Percentiles rank a stretch among this genome's conserved stretches.
Conservation (phyloP, 257 asterid genomes). For the Primulina eburnea region DNA sequence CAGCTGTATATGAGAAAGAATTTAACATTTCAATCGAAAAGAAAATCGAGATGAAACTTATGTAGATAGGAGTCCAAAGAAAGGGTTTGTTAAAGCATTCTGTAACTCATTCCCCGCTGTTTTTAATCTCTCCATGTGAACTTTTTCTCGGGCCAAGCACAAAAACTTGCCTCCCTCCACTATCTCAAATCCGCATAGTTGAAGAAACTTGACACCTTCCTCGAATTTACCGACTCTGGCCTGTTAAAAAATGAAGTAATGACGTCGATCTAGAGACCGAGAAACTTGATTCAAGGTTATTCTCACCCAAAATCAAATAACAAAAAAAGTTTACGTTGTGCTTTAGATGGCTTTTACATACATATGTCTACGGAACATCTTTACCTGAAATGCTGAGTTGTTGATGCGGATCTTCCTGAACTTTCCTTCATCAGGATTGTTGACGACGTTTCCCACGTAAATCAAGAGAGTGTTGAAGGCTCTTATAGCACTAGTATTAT, state of each 20-base stretch:
- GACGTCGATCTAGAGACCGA: neutral
- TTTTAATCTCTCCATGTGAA: slow-evolving; percentile 37
- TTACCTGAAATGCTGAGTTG: slow-evolving; percentile 76
- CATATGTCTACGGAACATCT: neutral
- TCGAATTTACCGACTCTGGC: slow-evolving; percentile 59
- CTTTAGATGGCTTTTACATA: neutral
- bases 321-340: neutral
- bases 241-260: slow-evolving; percentile 34
- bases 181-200: slow-evolving; percentile 68
- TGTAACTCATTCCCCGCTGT: slow-evolving; percentile 48
- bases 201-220: slow-evolving; percentile 62
- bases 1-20: neutral
- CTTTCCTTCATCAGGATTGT: slow-evolving; percentile 55
- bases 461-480: slow-evolving; percentile 60
- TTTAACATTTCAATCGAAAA: neutral
- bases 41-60: slow-evolving; percentile 3
- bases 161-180: slow-evolving; percentile 43
- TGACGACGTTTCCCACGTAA: slow-evolving; percentile 51
- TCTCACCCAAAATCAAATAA: neutral
- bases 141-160: slow-evolving; percentile 43
- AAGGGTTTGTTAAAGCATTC: slow-evolving; percentile 64
- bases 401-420: slow-evolving; percentile 72
- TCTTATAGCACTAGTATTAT: slow-evolving; percentile 33
- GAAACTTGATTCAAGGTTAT: neutral
- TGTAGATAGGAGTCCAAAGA: slow-evolving; percentile 58